phyloP scores from a whole-genome alignment of 208 protist species.

The Crithidia brevicula region DNA sequence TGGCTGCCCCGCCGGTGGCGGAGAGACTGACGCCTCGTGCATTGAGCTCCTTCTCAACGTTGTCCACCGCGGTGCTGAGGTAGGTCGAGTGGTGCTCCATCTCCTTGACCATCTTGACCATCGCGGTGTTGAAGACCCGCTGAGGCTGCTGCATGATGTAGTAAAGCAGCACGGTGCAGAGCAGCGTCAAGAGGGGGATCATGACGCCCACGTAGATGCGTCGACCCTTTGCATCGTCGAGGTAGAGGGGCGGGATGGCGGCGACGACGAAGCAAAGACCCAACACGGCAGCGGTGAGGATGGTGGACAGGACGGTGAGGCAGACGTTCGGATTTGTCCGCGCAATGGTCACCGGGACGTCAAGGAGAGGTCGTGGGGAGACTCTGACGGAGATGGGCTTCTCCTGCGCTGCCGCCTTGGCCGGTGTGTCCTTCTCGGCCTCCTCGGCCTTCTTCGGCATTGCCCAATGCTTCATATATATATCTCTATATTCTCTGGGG shows the following conservation, averaged over 20 bases:
- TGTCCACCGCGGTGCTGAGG: conserved; percentile 21
- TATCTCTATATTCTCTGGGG: neutral
- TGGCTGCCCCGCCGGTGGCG: neutral
- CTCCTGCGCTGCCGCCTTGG: neutral
- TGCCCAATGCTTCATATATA: neutral
- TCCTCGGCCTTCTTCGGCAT: neutral
- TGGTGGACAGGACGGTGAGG: conserved; percentile 18
- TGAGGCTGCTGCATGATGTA: conserved; percentile 46
- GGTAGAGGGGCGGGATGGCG: conserved; percentile 52
- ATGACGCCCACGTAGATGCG: conserved; percentile 57
- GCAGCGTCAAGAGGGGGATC: conserved; percentile 46
- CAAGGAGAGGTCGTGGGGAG: conserved; percentile 12
- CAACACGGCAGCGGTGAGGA: conserved; percentile 37
- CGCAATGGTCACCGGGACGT: neutral
- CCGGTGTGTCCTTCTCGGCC: neutral
- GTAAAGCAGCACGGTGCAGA: conserved; percentile 49
- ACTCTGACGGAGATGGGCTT: conserved; percentile 16
- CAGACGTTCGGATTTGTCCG: conserved; percentile 20
- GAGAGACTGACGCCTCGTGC: conserved; percentile 7
- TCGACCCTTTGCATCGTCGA: conserved; percentile 17
- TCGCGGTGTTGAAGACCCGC: conserved; percentile 28
- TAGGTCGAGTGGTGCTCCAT: conserved; percentile 34
- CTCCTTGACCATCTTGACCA: conserved; percentile 37
- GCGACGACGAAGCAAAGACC: conserved; percentile 43
- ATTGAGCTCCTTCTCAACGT: conserved; percentile 31